phyloP scores from a whole-genome alignment of 345 rosid species.

The Laguncularia racemosa region DNA sequence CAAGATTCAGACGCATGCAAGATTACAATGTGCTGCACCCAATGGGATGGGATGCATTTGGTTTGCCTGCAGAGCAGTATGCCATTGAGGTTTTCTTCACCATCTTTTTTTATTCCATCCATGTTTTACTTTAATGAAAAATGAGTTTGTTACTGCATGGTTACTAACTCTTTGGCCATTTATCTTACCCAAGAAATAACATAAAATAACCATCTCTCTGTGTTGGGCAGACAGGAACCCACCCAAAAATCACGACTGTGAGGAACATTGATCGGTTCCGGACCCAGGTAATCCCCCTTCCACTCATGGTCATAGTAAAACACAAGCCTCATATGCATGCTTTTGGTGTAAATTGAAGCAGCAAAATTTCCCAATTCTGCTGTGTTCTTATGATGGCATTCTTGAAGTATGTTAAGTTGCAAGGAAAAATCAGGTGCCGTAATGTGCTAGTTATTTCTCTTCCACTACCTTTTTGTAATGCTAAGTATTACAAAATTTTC shows the following conservation, averaged over 20 bases:
- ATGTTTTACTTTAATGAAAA: too few relatives aligned
- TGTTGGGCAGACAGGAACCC: constrained; percentile 75
- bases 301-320: neutral
- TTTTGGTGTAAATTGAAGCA: too few relatives aligned
- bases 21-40: constrained; percentile 94
- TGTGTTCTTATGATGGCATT: too few relatives aligned
- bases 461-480: too few relatives aligned
- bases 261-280: constrained; percentile 81
- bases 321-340: neutral
- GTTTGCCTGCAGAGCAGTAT: constrained; percentile 96
- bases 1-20: constrained; percentile 85
- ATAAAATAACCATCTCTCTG: neutral
- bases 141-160: neutral
- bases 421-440: too few relatives aligned
- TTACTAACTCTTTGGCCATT: too few relatives aligned
- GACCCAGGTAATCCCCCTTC: constrained; percentile 46
- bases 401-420: too few relatives aligned
- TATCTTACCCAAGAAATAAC: too few relatives aligned
- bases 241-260: constrained; percentile 80
- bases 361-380: too few relatives aligned
- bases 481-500: too few relatives aligned
- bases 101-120: neutral
- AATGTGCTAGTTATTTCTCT: too few relatives aligned
- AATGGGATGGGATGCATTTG: constrained; percentile 99
- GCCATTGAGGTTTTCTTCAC: constrained; percentile 71